Percentiles rank a stretch among this genome's conserved stretches.
These are phyloP conservation scores for Adansonia madagascariensis DNA, from an alignment of 441 rosid genomes.

Conservation along the genomic window DNA sequence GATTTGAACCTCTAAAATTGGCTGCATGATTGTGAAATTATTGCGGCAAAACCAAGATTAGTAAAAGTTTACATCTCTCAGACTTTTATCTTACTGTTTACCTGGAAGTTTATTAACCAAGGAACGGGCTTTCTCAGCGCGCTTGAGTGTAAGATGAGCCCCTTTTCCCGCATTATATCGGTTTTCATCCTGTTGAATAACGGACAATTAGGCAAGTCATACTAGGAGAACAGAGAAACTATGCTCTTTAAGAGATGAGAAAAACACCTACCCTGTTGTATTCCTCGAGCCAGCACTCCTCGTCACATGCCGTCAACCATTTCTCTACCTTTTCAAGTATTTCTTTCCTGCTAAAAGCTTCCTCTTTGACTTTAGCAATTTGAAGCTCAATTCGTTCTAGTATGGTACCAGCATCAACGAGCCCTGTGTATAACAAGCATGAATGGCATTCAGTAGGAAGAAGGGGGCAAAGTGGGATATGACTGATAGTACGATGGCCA, in stretches of 20 bases:
- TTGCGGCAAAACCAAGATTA: not conserved
- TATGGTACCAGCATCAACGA: constrained; percentile 57
- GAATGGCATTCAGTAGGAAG: constrained; percentile 10
- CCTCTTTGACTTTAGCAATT: constrained; percentile 81
- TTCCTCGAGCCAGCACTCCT: constrained; percentile 98
- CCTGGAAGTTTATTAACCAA: constrained; percentile 95
- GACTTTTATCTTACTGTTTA: constrained; percentile 27
- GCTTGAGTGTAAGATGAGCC: constrained; percentile 92
- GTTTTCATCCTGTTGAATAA: constrained; percentile 72
- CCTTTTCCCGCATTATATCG: constrained; percentile 97
- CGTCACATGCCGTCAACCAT: constrained; percentile 94
- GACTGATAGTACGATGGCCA: not conserved
- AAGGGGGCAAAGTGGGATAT: not conserved
- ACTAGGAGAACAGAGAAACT: not conserved
- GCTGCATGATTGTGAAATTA: constrained; percentile 6
- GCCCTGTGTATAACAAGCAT: constrained; percentile 39
- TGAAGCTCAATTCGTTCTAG: constrained; percentile 85
- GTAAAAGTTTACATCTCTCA: constrained; percentile 13
- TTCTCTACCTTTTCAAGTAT: constrained; percentile 91
- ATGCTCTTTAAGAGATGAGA: not conserved
- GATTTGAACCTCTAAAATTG: not conserved
- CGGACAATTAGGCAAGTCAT: constrained; percentile 28
- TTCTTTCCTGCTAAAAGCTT: constrained; percentile 87
- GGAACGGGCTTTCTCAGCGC: constrained; percentile 97
- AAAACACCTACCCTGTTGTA: constrained; percentile 73